A percentile compares a stretch with the other conserved stretches of the same genome.
phyloP scores from a whole-genome alignment of 192 early-diverging fungal genomes.

The Chytriomyces sp. region DNA sequence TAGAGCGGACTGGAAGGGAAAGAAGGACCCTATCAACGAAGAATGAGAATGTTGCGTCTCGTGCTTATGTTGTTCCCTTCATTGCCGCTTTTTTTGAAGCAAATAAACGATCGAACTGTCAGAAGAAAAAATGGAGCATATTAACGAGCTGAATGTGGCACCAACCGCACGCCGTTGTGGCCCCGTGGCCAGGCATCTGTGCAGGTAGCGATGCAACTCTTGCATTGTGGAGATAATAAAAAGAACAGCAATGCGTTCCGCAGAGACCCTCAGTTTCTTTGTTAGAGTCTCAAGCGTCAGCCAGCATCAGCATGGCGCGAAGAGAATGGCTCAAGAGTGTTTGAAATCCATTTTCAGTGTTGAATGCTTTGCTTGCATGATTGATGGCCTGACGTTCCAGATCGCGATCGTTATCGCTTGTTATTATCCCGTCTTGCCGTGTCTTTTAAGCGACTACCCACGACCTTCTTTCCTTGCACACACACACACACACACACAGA shows the following conservation, averaged over 20 bases:
- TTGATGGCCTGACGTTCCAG: background rate
- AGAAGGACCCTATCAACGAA: conserved; percentile 38
- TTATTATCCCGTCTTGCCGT: background rate
- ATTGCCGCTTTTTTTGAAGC: background rate
- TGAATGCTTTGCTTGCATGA: too few species aligned
- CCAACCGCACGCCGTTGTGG: background rate
- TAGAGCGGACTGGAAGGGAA: conserved; percentile 39
- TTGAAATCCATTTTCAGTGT: too few species aligned
- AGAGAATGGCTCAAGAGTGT: too few species aligned
- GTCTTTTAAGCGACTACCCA: background rate
- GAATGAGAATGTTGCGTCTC: background rate
- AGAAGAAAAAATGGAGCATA: too few species aligned
- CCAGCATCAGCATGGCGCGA: too few species aligned
- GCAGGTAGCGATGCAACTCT: background rate
- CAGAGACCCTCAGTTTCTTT: too few species aligned
- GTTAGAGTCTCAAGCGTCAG: too few species aligned
- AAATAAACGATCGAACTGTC: too few species aligned
- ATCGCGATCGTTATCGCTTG: background rate
- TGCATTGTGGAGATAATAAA: background rate
- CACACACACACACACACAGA: background rate
- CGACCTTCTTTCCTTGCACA: background rate
- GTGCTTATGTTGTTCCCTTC: background rate
- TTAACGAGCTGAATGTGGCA: background rate
- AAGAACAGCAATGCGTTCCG: too few species aligned
- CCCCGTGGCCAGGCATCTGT: too few species aligned